Conservation (phyloP, 441 rosid genomes). For the Populus hybrid region DNA sequence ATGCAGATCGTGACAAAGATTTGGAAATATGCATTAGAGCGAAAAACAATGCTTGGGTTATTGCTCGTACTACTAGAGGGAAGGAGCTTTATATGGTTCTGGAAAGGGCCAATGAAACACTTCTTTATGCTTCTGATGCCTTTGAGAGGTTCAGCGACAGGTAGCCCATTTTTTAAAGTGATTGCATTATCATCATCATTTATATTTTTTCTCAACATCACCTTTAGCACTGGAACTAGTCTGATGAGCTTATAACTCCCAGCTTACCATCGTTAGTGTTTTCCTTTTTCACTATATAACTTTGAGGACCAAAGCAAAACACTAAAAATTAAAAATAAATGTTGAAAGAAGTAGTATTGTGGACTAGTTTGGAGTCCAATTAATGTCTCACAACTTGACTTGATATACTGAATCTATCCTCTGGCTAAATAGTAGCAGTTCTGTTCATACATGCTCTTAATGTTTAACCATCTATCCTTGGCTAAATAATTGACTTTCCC, state of each 20-base stretch:
- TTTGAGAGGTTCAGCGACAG: slow-evolving; percentile 84
- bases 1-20: slow-evolving; percentile 48
- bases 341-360: background rate
- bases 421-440: background rate
- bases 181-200: background rate
- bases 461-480: too few relatives aligned
- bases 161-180: slow-evolving; percentile 23
- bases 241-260: background rate
- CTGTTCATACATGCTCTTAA: too few relatives aligned
- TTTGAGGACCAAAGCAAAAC: background rate
- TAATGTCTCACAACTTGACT: background rate
- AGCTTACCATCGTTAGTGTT: background rate
- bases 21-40: slow-evolving; percentile 81
- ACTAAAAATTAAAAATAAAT: background rate
- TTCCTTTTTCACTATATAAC: background rate
- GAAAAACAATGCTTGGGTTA: slow-evolving; percentile 86
- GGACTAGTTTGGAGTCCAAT: background rate
- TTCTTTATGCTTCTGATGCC: slow-evolving; percentile 48
- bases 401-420: background rate
- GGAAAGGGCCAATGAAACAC: too few relatives aligned
- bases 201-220: too few relatives aligned
- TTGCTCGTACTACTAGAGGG: slow-evolving; percentile 39
- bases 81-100: too few relatives aligned
- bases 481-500: too few relatives aligned
- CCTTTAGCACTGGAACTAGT: too few relatives aligned